Evolutionary conservation across 345 rosid species (phyloP).

Genomic region (Hypericum androsaemum): DNA sequence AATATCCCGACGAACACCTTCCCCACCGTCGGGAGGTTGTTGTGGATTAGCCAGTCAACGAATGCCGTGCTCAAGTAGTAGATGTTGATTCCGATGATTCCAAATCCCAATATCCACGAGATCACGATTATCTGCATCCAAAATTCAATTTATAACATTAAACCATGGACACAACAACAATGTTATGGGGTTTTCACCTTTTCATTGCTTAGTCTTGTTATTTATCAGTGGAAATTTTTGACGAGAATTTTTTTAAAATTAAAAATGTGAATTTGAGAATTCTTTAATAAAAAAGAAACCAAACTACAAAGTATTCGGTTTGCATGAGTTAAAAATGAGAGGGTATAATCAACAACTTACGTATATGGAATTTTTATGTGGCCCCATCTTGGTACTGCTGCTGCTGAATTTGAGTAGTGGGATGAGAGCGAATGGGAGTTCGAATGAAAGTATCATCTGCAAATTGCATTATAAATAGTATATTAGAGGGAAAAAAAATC

Average conservation of each 20-base stretch:
- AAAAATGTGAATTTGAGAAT: neutral
- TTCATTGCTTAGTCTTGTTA: no score
- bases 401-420: constrained; percentile 70
- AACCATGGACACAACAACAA: neutral
- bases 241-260: no score
- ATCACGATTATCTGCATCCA: constrained; percentile 33
- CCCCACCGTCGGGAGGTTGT: constrained; percentile 25
- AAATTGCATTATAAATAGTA: neutral
- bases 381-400: constrained; percentile 59
- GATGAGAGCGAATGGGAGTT: constrained; percentile 61
- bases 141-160: neutral
- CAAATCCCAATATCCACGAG: constrained; percentile 50
- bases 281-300: no score
- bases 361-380: constrained; percentile 45
- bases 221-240: no score
- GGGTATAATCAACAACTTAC: constrained; percentile 19
- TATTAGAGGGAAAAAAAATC: no score
- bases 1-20: constrained; percentile 38
- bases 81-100: constrained; percentile 47
- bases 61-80: constrained; percentile 49
- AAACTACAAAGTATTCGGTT: no score
- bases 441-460: constrained; percentile 68
- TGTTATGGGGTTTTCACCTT: no score
- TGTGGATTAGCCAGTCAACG: constrained; percentile 40
- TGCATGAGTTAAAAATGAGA: no score